Percentiles rank a stretch among this genome's conserved stretches.
Evolutionary conservation across 345 rosid species (phyloP).

Genomic region (Fremontodendron californicum): DNA sequence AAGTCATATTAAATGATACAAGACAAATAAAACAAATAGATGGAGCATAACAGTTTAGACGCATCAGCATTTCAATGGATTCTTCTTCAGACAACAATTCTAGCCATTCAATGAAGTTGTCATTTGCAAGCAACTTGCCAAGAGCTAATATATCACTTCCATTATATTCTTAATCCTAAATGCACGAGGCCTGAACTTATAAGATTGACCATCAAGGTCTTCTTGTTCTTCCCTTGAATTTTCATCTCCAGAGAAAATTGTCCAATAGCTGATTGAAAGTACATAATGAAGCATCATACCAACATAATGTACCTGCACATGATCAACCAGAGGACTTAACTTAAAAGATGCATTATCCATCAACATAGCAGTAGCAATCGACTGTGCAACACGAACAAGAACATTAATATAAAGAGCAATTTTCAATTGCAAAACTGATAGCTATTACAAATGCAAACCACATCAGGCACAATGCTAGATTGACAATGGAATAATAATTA

Average conservation of each 20-base stretch:
- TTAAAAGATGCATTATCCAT: conserved; percentile 61
- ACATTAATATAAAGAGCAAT: conserved; percentile 49
- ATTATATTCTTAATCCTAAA: conserved; percentile 65
- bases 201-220: conserved; percentile 51
- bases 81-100: conserved; percentile 67
- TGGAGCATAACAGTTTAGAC: conserved; percentile 11
- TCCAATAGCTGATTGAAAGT: conserved; percentile 54
- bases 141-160: conserved; percentile 71
- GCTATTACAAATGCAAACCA: conserved; percentile 34
- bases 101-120: conserved; percentile 71
- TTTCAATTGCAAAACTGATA: conserved; percentile 50
- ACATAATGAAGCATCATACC: conserved; percentile 24
- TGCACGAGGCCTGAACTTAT: conserved; percentile 73
- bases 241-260: conserved; percentile 66
- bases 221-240: conserved; percentile 57
- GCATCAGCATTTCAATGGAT: conserved; percentile 43
- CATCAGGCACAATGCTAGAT: conserved; percentile 1
- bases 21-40: background rate
- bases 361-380: conserved; percentile 45
- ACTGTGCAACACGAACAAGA: conserved; percentile 60
- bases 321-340: conserved; percentile 36
- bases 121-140: conserved; percentile 47
- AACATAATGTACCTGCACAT: background rate
- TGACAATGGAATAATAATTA: background rate
- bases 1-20: conserved; percentile 13